Evolutionary conservation across 257 asterid species (phyloP).

Genomic region (Solanum clarkiae): DNA sequence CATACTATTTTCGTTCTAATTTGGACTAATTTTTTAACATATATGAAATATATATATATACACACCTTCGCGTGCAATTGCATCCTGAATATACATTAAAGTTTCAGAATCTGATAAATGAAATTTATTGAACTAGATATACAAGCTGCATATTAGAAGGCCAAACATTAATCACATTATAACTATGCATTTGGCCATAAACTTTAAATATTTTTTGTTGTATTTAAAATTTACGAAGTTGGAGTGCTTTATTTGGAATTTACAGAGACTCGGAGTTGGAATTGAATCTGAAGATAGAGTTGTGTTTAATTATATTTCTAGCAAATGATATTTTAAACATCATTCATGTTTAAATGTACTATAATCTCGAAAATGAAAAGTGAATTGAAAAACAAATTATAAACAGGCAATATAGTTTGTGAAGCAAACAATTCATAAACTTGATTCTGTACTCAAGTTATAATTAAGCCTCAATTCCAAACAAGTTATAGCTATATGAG

Average conservation of each 20-base stretch:
- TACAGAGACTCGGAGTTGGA: neutral
- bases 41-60: no score
- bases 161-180: neutral
- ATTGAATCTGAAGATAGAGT: no score
- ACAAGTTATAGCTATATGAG: neutral
- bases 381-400: no score
- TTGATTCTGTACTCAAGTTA: neutral
- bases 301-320: neutral
- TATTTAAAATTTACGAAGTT: no score
- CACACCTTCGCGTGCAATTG: no score
- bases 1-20: neutral
- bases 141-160: no score
- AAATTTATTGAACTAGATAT: no score
- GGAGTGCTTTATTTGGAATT: neutral
- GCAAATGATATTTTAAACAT: no score
- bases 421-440: neutral
- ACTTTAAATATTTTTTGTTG: neutral
- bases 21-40: no score
- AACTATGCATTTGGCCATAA: neutral
- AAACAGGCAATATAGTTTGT: neutral
- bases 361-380: neutral
- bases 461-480: neutral
- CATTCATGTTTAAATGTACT: no score
- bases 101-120: no score
- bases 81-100: no score